Evolutionary conservation across 139 green algal species (phyloP).

Genomic region (Trebouxia sp.): DNA sequence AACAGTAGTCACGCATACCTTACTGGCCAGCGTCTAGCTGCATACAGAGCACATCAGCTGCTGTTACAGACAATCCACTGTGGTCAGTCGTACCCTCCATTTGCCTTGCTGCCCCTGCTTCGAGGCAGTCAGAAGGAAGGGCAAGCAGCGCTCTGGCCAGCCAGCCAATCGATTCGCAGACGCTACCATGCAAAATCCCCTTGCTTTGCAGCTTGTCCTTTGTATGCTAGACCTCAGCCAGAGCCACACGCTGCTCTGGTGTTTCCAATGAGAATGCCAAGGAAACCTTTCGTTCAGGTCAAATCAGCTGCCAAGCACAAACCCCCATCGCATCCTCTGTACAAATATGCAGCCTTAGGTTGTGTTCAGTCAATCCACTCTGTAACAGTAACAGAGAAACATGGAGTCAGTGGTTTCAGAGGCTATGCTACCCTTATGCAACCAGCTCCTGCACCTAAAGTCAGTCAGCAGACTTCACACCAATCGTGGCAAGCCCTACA

Average conservation of each 20-base stretch:
- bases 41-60: neutral
- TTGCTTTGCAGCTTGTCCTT: constrained; percentile 1
- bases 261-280: neutral
- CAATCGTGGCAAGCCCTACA: neutral
- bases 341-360: constrained; percentile 10
- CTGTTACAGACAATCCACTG: neutral
- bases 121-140: neutral
- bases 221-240: neutral
- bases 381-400: neutral
- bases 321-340: neutral
- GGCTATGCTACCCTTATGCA: neutral
- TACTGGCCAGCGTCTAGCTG: too few species aligned
- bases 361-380: neutral
- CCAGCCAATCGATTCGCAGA: neutral
- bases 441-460: neutral
- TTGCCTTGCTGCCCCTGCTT: neutral
- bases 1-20: neutral
- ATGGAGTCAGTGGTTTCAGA: neutral
- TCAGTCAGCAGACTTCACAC: neutral
- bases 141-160: neutral
- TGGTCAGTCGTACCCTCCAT: neutral
- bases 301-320: neutral
- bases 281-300: neutral
- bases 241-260: neutral
- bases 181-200: neutral